Conservation (phyloP, 1,284 basidiomycete genomes). For the Cystobasidiaceae sp. region DNA sequence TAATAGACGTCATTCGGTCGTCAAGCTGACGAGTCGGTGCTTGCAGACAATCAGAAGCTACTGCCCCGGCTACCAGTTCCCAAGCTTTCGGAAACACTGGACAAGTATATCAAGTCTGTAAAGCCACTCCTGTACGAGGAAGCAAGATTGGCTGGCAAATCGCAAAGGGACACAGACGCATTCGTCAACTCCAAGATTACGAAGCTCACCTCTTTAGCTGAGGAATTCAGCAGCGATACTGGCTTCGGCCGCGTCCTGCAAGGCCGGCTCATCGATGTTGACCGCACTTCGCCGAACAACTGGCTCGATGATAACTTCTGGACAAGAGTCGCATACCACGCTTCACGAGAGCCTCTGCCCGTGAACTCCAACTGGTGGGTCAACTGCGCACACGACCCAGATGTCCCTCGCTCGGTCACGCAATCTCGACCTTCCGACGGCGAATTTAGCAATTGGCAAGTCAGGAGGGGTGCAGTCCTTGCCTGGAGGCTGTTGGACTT, state of each 20-base stretch:
- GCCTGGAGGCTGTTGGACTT: slow-evolving; percentile 70
- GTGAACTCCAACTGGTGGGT: slow-evolving; percentile 99
- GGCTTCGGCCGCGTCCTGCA: slow-evolving; percentile 71
- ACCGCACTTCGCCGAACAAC: slow-evolving; percentile 77
- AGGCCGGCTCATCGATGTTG: slow-evolving; percentile 78
- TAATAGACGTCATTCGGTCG: not conserved
- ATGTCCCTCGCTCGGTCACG: slow-evolving; percentile 47
- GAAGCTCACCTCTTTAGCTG: slow-evolving; percentile 60
- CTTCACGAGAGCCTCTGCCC: slow-evolving; percentile 78
- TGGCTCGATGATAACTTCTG: slow-evolving; percentile 96
- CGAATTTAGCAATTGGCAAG: slow-evolving; percentile 69
- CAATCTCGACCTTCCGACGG: slow-evolving; percentile 35
- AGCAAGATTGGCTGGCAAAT: slow-evolving; percentile 50
- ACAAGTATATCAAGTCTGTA: slow-evolving; percentile 72
- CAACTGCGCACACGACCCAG: slow-evolving; percentile 59
- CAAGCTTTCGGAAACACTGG: slow-evolving; percentile 66
- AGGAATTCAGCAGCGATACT: slow-evolving; percentile 60
- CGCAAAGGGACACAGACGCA: slow-evolving; percentile 49
- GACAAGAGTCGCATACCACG: slow-evolving; percentile 82
- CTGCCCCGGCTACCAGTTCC: slow-evolving; percentile 79
- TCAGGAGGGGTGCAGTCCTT: slow-evolving; percentile 79
- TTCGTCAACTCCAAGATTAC: slow-evolving; percentile 58
- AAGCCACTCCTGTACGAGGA: slow-evolving; percentile 74
- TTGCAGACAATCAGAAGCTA: slow-evolving; percentile 32
- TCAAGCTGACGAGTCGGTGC: not conserved